Percentiles rank a stretch among this genome's conserved stretches.
Evolutionary conservation across 345 rosid genomes (phyloP).

Genomic region (Euclidium syriacum): DNA sequence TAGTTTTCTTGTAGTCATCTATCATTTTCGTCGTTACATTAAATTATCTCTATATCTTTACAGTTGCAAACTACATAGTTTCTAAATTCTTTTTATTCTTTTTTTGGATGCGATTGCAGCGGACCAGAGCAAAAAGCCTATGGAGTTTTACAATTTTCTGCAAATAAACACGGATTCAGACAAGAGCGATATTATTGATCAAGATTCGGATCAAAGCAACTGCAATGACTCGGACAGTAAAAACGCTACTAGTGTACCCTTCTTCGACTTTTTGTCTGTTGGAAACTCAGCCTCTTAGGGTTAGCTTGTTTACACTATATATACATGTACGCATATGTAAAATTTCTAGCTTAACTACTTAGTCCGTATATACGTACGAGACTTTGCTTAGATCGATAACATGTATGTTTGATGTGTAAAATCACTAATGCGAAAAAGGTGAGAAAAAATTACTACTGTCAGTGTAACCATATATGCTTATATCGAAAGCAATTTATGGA

Average conservation of each 20-base stretch:
- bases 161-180: constrained; percentile 57
- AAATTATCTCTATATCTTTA: not conserved
- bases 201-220: constrained; percentile 30
- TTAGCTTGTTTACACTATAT: not conserved
- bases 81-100: not conserved
- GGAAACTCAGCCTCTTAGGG: constrained; percentile 34
- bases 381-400: not conserved
- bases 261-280: constrained; percentile 60
- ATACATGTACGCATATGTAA: too few species aligned
- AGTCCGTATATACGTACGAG: constrained; percentile 18
- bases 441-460: not conserved
- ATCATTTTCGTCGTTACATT: not conserved
- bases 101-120: not conserved
- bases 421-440: constrained; percentile 6
- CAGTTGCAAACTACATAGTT: not conserved
- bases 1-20: not conserved
- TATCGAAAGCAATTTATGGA: too few species aligned
- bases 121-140: constrained; percentile 7
- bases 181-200: constrained; percentile 52
- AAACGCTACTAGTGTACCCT: constrained; percentile 26
- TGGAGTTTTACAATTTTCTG: constrained; percentile 69
- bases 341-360: constrained; percentile 2
- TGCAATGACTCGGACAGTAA: constrained; percentile 7
- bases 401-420: constrained; percentile 12
- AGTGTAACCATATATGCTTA: too few species aligned